Percentiles rank a stretch among this genome's conserved stretches.
Evolutionary conservation across 805 yeast genomes (phyloP).

Genomic region (Pichia californica): DNA sequence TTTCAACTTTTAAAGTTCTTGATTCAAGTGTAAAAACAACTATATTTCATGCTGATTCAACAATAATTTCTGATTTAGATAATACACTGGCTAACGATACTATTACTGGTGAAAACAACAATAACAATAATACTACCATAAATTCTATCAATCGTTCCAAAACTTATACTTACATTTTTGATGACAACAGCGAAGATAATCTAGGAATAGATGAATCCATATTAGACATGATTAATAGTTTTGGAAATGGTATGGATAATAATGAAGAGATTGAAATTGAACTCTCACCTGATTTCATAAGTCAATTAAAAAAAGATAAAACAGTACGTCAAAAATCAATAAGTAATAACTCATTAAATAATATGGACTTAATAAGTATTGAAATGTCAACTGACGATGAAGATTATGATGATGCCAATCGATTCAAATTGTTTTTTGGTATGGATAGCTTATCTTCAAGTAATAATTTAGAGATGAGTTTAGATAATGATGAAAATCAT

Average conservation of each 20-base stretch:
- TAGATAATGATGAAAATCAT: neutral
- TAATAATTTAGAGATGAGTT: neutral
- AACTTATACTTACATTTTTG: neutral
- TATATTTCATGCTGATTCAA: neutral
- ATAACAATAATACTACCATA: neutral
- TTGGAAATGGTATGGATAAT: conserved; percentile 1
- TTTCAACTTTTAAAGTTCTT: neutral
- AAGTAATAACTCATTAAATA: neutral
- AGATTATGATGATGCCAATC: conserved; percentile 3
- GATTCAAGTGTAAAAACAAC: neutral
- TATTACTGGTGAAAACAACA: neutral
- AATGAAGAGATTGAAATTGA: conserved; percentile 7
- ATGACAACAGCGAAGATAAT: neutral
- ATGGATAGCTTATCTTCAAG: neutral
- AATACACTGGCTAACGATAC: neutral
- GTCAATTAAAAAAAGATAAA: neutral
- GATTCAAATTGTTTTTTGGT: conserved; percentile 7
- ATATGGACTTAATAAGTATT: conserved; percentile 2
- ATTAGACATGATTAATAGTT: conserved; percentile 3
- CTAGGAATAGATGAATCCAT: conserved; percentile 6
- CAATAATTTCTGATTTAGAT: neutral
- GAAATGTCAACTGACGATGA: conserved; percentile 9
- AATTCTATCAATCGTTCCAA: neutral
- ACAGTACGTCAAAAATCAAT: neutral
- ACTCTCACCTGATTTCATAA: neutral